These are phyloP conservation scores for Didymosphaeria variabile DNA, from an alignment of 2,329 filamentous ascomycete species.

Conservation along the genomic window DNA sequence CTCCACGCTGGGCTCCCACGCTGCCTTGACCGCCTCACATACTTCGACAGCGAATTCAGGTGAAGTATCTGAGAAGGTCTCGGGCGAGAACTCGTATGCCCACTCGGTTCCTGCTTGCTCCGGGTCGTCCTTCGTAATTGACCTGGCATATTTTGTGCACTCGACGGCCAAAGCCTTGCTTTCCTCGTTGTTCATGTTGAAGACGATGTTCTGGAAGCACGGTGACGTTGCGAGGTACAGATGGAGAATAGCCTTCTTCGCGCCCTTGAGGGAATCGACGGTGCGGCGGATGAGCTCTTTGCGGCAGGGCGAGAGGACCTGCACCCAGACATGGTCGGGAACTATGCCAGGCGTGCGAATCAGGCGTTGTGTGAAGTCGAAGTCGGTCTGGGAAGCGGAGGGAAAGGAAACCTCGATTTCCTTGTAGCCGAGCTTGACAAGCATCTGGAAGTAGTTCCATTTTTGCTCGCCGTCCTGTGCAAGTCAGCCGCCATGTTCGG, in stretches of 20 bases:
- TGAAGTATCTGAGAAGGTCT: slow-evolving; percentile 89
- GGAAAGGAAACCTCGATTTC: slow-evolving; percentile 98
- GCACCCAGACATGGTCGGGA: slow-evolving; percentile 89
- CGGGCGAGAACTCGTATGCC: slow-evolving; percentile 85
- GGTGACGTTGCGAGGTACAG: slow-evolving; percentile 96
- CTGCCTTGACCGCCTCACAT: slow-evolving; percentile 92
- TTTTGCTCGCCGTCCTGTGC: slow-evolving; percentile 89
- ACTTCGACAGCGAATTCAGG: slow-evolving; percentile 84
- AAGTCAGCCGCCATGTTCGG: slow-evolving; percentile 18
- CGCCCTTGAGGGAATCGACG: slow-evolving; percentile 85
- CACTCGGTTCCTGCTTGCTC: slow-evolving; percentile 68
- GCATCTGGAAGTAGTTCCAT: slow-evolving; percentile 94
- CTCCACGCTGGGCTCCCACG: slow-evolving; percentile 83
- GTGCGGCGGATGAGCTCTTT: slow-evolving; percentile 90
- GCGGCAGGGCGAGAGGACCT: slow-evolving; percentile 91
- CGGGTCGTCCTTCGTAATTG: slow-evolving; percentile 84
- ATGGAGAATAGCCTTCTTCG: slow-evolving; percentile 94
- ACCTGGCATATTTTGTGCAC: slow-evolving; percentile 86
- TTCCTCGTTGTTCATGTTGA: slow-evolving; percentile 85
- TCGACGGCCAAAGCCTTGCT: slow-evolving; percentile 81
- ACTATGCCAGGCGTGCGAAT: slow-evolving; percentile 84
- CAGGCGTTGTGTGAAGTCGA: slow-evolving; percentile 89
- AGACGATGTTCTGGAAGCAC: slow-evolving; percentile 92
- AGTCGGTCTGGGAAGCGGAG: slow-evolving; percentile 93
- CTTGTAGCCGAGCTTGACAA: slow-evolving; percentile 91